phyloP scores from a whole-genome alignment of 257 asterid species.

The Solanum pennellii region DNA sequence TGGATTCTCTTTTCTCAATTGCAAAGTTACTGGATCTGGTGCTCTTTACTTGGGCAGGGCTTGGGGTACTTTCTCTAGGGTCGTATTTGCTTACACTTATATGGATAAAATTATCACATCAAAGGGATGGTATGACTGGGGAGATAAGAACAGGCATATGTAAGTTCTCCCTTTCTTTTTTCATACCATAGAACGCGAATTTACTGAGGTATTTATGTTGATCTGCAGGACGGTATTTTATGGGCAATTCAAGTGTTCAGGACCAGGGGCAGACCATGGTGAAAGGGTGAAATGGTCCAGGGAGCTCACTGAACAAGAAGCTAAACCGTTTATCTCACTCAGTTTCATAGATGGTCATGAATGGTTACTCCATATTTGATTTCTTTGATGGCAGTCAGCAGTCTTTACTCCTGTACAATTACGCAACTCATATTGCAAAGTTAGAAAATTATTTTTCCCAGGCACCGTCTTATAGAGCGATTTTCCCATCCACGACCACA shows the following conservation, averaged over 20 bases:
- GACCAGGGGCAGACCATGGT: slow-evolving; percentile 69
- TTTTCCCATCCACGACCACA: not conserved
- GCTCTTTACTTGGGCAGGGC: slow-evolving; percentile 85
- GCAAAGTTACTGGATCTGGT: slow-evolving; percentile 83
- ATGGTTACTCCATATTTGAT: slow-evolving; percentile 45
- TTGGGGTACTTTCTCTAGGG: slow-evolving; percentile 89
- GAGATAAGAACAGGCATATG: slow-evolving; percentile 86
- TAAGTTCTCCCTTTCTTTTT: slow-evolving; percentile 7
- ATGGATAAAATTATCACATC: slow-evolving; percentile 84
- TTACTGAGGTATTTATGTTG: not conserved
- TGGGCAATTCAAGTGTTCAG: slow-evolving; percentile 87
- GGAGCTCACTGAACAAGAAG: slow-evolving; percentile 71
- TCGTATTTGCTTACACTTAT: slow-evolving; percentile 78
- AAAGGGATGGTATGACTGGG: slow-evolving; percentile 89
- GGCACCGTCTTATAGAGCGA: not conserved
- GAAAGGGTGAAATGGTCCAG: slow-evolving; percentile 89
- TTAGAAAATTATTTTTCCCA: not conserved
- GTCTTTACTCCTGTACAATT: not conserved
- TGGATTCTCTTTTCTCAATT: slow-evolving; percentile 79
- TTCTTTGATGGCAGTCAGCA: not conserved
- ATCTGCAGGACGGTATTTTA: slow-evolving; percentile 73
- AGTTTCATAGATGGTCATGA: slow-evolving; percentile 80
- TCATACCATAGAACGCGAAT: not conserved
- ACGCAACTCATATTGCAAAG: not conserved
- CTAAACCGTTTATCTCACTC: slow-evolving; percentile 65